phyloP scores from a whole-genome alignment of 768 basidiomycete genomes.

The Mycena capillaripes region DNA sequence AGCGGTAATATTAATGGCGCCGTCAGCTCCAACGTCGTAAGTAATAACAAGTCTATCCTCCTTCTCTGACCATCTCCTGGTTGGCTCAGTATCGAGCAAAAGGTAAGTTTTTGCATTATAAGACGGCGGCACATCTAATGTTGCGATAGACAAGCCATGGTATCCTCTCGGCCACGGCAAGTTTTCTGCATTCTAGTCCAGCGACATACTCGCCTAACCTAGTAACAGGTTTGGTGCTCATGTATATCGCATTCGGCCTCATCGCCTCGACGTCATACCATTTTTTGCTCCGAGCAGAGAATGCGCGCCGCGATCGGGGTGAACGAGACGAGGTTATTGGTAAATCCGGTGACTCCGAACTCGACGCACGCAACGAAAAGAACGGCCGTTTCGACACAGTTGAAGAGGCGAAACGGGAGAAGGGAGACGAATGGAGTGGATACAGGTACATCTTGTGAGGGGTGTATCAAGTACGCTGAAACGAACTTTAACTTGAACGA shows the following conservation, averaged over 20 bases:
- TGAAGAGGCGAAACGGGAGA: constrained; percentile 76
- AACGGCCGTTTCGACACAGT: constrained; percentile 72
- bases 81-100: constrained; percentile 67
- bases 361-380: constrained; percentile 52
- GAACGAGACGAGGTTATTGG: constrained; percentile 79
- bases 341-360: constrained; percentile 53
- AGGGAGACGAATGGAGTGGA: constrained; percentile 83
- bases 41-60: constrained; percentile 43
- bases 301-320: constrained; percentile 74
- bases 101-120: neutral
- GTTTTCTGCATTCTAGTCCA: constrained; percentile 32
- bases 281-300: constrained; percentile 67
- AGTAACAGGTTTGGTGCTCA: constrained; percentile 74
- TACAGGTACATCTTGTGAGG: constrained; percentile 75
- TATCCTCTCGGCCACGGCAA: constrained; percentile 65
- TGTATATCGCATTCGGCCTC: constrained; percentile 79
- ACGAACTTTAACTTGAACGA: constrained; percentile 14
- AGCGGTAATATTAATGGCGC: constrained; percentile 84
- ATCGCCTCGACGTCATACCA: constrained; percentile 59
- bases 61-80: constrained; percentile 8
- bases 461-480: neutral
- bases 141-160: constrained; percentile 68
- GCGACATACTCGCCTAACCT: neutral
- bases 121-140: neutral
- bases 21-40: constrained; percentile 81